These are phyloP conservation scores for Nepenthes mirabilis DNA, from an alignment of 148 eudicot species.

Conservation along the genomic window DNA sequence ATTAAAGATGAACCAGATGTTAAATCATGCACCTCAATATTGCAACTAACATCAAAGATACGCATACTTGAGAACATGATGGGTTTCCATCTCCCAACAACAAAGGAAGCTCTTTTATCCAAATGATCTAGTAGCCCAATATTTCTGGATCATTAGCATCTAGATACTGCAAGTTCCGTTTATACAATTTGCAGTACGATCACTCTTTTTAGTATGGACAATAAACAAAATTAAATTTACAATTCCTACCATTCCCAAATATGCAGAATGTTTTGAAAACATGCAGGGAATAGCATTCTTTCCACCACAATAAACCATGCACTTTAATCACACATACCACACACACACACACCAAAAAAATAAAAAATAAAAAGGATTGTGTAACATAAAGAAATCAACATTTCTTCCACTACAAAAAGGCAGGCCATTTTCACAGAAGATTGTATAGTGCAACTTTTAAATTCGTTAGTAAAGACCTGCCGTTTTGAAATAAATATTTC, in stretches of 20 bases:
- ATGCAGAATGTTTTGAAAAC: too few species aligned
- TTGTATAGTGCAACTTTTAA: constrained; percentile 41
- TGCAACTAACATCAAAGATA: too few species aligned
- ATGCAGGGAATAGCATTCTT: too few species aligned
- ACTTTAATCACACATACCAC: not conserved
- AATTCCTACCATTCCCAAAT: too few species aligned
- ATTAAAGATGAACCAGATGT: too few species aligned
- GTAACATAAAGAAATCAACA: constrained; percentile 65
- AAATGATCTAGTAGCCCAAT: constrained; percentile 35
- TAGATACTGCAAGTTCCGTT: constrained; percentile 25
- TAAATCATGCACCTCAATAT: too few species aligned
- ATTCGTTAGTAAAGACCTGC: constrained; percentile 74
- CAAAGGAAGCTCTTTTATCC: constrained; percentile 61
- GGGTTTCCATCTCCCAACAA: constrained; percentile 55
- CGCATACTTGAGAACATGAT: constrained; percentile 36
- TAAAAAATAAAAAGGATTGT: not conserved
- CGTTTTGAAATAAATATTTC: not conserved
- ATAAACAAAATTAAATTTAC: too few species aligned
- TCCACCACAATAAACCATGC: not conserved
- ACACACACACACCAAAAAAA: not conserved
- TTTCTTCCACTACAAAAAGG: constrained; percentile 65
- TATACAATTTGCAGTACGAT: constrained; percentile 20
- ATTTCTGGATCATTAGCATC: constrained; percentile 32
- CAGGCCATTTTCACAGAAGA: constrained; percentile 68
- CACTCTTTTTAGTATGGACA: not conserved